Evolutionary conservation across 2,329 filamentous ascomycete species (phyloP).

Genomic region (Leptographium lundbergii): DNA sequence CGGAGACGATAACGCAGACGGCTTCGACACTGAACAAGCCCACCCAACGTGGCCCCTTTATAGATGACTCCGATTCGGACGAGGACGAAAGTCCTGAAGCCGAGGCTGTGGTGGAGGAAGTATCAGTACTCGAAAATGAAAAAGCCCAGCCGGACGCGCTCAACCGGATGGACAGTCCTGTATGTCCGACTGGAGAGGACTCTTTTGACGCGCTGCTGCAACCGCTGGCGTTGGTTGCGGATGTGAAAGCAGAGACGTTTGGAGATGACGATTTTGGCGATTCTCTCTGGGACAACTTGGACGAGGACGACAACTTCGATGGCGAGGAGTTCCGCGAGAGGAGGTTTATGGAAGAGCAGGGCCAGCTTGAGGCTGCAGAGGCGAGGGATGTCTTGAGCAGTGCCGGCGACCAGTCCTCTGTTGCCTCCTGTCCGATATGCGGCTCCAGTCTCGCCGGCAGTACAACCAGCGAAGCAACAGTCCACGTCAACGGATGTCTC

Average conservation of each 20-base stretch:
- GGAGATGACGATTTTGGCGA: conserved; percentile 11
- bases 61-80: conserved; percentile 35
- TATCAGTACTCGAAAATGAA: no score
- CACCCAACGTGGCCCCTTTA: conserved; percentile 42
- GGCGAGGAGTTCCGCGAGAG: conserved; percentile 39
- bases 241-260: background rate
- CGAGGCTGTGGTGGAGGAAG: background rate
- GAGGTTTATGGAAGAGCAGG: conserved; percentile 66
- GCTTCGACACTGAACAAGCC: conserved; percentile 12
- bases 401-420: conserved; percentile 19
- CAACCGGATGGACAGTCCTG: background rate
- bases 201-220: background rate
- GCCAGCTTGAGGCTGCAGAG: conserved; percentile 48
- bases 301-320: conserved; percentile 29
- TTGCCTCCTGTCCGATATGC: conserved; percentile 64
- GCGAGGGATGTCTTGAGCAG: conserved; percentile 25
- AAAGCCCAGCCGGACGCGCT: background rate
- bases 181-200: background rate
- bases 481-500: conserved; percentile 87
- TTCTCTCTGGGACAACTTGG: conserved; percentile 31
- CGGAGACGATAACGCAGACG: conserved; percentile 29
- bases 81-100: background rate
- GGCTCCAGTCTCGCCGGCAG: conserved; percentile 47
- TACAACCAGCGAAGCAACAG: conserved; percentile 53
- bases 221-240: background rate